Conservation (phyloP, 1,284 basidiomycete species). For the Ustilago trichophora region DNA sequence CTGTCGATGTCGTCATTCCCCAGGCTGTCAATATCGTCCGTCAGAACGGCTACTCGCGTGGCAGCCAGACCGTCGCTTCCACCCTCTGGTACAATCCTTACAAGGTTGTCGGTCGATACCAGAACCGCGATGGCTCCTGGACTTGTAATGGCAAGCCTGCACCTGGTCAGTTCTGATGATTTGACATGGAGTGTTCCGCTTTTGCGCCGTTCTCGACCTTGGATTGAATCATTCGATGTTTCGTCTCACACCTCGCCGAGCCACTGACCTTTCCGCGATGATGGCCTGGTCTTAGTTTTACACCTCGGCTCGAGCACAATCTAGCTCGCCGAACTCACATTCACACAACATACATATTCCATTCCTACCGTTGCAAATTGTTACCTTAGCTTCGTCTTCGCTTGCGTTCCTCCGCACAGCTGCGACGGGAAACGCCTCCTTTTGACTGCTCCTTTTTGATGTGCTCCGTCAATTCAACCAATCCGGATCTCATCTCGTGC, state of each 20-base stretch:
- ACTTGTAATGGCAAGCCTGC: conserved; percentile 49
- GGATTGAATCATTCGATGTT: no score
- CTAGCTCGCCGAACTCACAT: conserved; percentile 13
- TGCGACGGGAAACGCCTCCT: no score
- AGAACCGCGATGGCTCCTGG: conserved; percentile 47
- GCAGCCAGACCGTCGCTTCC: conserved; percentile 35
- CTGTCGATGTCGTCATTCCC: conserved; percentile 41
- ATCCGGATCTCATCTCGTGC: no score
- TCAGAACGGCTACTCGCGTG: conserved; percentile 46
- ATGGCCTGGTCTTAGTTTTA: conserved; percentile 1
- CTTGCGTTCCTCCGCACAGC: not conserved
- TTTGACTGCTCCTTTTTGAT: not conserved
- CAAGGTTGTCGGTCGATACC: conserved; percentile 43
- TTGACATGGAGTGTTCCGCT: no score
- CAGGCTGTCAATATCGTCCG: conserved; percentile 47
- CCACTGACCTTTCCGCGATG: not conserved
- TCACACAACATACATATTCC: no score
- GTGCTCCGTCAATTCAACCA: no score
- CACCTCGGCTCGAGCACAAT: conserved; percentile 10
- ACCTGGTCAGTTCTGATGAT: conserved; percentile 14
- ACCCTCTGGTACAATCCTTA: conserved; percentile 53
- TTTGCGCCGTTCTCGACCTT: not conserved
- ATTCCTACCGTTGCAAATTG: not conserved
- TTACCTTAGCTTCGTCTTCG: not conserved
- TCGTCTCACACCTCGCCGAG: no score